phyloP scores from a whole-genome alignment of 192 early-diverging fungal genomes.

The Mortierella alpina region DNA sequence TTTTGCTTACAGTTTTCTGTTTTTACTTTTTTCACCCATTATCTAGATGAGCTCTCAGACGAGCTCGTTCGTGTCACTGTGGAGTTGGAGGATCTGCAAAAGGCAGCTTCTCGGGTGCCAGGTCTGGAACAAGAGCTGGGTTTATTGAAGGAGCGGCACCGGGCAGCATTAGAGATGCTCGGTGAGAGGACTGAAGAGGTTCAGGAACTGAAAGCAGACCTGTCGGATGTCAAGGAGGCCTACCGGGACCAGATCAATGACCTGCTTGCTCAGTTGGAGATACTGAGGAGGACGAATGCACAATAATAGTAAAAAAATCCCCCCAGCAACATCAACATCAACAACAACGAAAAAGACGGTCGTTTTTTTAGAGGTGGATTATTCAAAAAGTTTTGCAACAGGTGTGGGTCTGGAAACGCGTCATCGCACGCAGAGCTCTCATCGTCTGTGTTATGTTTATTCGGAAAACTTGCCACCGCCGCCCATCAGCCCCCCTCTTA shows the following conservation, averaged over 20 bases:
- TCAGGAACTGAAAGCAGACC: slow-evolving; percentile 80
- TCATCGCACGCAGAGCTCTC: too few species aligned
- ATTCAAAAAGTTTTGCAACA: background rate
- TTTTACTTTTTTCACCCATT: slow-evolving; percentile 20
- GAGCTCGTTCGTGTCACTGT: slow-evolving; percentile 76
- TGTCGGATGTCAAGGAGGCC: slow-evolving; percentile 84
- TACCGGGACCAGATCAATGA: slow-evolving; percentile 74
- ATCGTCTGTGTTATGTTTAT: too few species aligned
- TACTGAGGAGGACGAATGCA: slow-evolving; percentile 5
- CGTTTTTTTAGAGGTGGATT: background rate
- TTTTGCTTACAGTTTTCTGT: background rate
- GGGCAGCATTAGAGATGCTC: slow-evolving; percentile 84
- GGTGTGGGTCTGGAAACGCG: background rate
- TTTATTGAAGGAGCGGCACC: slow-evolving; percentile 71
- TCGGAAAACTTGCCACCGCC: too few species aligned
- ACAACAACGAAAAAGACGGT: background rate
- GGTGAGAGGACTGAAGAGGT: slow-evolving; percentile 92
- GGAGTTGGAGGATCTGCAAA: slow-evolving; percentile 72
- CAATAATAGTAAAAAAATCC: background rate
- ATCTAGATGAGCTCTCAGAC: slow-evolving; percentile 74
- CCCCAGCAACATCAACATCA: background rate
- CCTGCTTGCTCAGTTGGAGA: slow-evolving; percentile 60
- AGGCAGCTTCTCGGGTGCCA: slow-evolving; percentile 35
- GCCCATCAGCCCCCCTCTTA: too few species aligned
- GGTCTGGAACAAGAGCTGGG: slow-evolving; percentile 63